A percentile compares a stretch with the other conserved stretches of the same genome.
phyloP scores from a whole-genome alignment of 164 flowering plant species.

The Stephania japonica region DNA sequence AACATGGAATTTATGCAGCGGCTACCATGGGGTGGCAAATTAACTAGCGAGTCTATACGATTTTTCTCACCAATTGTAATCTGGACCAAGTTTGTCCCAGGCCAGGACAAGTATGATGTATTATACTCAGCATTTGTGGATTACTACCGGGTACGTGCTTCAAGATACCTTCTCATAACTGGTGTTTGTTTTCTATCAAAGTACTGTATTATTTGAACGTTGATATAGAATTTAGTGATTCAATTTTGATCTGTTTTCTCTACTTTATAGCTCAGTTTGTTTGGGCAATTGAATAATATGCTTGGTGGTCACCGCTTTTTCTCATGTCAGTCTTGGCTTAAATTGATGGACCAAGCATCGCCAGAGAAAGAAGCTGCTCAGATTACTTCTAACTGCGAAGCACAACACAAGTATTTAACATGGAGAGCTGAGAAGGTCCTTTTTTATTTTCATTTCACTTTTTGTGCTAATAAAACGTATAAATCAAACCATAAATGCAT shows the following conservation, averaged over 20 bases:
- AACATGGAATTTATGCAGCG: constrained; percentile 71
- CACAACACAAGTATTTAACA: constrained; percentile 80
- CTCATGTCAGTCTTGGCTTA: constrained; percentile 70
- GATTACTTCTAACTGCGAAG: constrained; percentile 46
- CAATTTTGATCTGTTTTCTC: neutral
- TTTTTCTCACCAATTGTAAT: constrained; percentile 92
- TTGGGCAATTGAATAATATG: neutral
- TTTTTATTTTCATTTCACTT: neutral
- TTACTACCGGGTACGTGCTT: constrained; percentile 63
- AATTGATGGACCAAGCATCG: constrained; percentile 52
- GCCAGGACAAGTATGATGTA: constrained; percentile 39
- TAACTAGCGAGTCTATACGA: constrained; percentile 79
- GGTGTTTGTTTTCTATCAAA: neutral
- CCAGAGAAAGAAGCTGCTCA: constrained; percentile 45
- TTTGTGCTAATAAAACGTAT: neutral
- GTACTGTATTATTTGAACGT: neutral
- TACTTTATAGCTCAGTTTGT: neutral
- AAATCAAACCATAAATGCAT: neutral
- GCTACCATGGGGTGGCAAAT: constrained; percentile 98
- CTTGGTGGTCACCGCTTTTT: constrained; percentile 1
- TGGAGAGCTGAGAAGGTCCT: constrained; percentile 95
- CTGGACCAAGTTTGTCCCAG: constrained; percentile 78
- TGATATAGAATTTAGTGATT: neutral
- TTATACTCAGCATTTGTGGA: constrained; percentile 79
- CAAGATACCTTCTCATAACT: neutral